Percentiles rank a stretch among this genome's conserved stretches.
Evolutionary conservation across 1,139 yeast genomes (phyloP).

Genomic region (Debaryomyces nepalensis): DNA sequence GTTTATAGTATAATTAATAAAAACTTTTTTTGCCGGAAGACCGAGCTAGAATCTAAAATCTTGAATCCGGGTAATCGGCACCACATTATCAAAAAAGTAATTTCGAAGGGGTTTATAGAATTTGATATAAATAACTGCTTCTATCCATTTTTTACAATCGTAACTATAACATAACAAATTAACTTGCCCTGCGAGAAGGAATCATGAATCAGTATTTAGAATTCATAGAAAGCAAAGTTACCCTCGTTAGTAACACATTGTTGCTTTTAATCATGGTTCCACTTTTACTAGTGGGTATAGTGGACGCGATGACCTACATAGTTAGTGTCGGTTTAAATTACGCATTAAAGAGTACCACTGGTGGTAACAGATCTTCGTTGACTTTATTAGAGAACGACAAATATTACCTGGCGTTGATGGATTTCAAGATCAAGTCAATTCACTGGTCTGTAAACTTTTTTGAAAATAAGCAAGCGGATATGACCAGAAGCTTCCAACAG

Average conservation of each 20-base stretch:
- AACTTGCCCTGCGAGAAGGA: background rate
- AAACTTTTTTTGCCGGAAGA: constrained; percentile 2
- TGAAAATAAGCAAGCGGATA: constrained; percentile 4
- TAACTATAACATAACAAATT: background rate
- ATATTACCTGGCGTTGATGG: background rate
- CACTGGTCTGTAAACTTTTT: constrained; percentile 12
- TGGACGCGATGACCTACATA: constrained; percentile 14
- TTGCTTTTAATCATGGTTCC: constrained; percentile 13
- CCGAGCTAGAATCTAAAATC: constrained; percentile 1
- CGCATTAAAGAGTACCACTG: constrained; percentile 4
- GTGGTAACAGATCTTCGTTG: background rate
- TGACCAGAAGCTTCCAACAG: constrained; percentile 8
- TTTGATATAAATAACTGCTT: constrained; percentile 2
- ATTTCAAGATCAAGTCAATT: constrained; percentile 10
- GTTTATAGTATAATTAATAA: background rate
- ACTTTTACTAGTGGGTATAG: constrained; percentile 11
- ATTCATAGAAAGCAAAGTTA: constrained; percentile 10
- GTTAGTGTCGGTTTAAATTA: constrained; percentile 3
- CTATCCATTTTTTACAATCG: background rate
- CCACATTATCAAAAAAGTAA: background rate
- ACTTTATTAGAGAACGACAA: constrained; percentile 4
- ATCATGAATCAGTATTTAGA: constrained; percentile 11
- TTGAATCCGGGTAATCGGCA: constrained; percentile 1
- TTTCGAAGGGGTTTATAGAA: background rate
- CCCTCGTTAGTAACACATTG: constrained; percentile 10